Percentiles rank a stretch among this genome's conserved stretches.
phyloP scores from a whole-genome alignment of 2,329 filamentous ascomycete species.

The Monosporascus sp. region DNA sequence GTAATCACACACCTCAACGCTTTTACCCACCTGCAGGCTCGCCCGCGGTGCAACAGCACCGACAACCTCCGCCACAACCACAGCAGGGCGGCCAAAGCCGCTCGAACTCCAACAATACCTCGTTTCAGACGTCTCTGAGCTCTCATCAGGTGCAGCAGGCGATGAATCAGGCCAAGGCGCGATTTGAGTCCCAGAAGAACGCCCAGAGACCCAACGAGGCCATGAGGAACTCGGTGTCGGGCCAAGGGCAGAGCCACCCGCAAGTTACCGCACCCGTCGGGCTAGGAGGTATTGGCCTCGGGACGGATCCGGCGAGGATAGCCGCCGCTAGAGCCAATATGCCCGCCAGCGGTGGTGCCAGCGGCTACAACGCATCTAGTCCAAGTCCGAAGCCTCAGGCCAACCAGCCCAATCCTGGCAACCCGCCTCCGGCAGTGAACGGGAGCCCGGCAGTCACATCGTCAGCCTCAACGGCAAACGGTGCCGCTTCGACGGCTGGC shows the following conservation, averaged over 20 bases:
- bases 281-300: conserved; percentile 25
- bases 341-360: conserved; percentile 6
- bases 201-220: conserved; percentile 22
- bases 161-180: conserved; percentile 27
- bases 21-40: conserved; percentile 20
- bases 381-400: conserved; percentile 20
- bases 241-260: conserved; percentile 10
- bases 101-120: conserved; percentile 1
- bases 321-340: conserved; percentile 17
- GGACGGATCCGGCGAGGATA: conserved; percentile 19
- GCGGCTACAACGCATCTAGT: conserved; percentile 18
- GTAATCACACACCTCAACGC: conserved; percentile 17
- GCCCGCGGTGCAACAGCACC: conserved; percentile 20
- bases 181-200: conserved; percentile 23
- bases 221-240: conserved; percentile 16
- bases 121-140: conserved; percentile 26
- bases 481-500: conserved; percentile 9
- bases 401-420: conserved; percentile 13
- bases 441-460: conserved; percentile 14
- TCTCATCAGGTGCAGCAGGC: conserved; percentile 27
- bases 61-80: conserved; percentile 14
- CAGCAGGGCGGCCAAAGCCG: conserved; percentile 6
- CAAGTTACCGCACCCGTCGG: conserved; percentile 25
- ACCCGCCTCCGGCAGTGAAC: conserved; percentile 16
- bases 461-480: conserved; percentile 12